Conservation (phyloP, 768 basidiomycete genomes). For the Tylopilus balloui region DNA sequence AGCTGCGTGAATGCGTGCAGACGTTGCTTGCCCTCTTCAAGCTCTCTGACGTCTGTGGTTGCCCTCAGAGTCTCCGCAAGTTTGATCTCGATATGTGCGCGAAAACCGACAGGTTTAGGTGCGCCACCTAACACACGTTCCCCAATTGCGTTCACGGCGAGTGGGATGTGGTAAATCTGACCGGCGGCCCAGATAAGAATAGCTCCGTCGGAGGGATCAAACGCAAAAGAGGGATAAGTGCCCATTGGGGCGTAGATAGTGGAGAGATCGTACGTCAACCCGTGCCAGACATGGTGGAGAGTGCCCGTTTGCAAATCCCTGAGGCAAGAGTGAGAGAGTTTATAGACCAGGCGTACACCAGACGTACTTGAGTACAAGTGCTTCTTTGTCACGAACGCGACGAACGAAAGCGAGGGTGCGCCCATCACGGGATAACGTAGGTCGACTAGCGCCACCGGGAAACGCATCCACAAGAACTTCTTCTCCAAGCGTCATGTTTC, state of each 20-base stretch:
- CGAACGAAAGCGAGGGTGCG: slow-evolving; percentile 72
- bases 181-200: slow-evolving; percentile 74
- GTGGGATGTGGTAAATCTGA: slow-evolving; percentile 59
- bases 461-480: slow-evolving; percentile 49
- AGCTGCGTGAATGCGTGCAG: slow-evolving; percentile 62
- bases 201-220: slow-evolving; percentile 31
- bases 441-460: slow-evolving; percentile 72
- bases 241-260: slow-evolving; percentile 70
- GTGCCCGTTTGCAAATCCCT: slow-evolving; percentile 69
- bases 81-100: slow-evolving; percentile 57
- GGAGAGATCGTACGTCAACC: slow-evolving; percentile 63
- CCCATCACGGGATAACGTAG: slow-evolving; percentile 64
- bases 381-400: slow-evolving; percentile 68
- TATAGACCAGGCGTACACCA: not conserved
- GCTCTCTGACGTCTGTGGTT: slow-evolving; percentile 45
- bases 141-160: slow-evolving; percentile 35
- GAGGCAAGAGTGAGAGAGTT: slow-evolving; percentile 4
- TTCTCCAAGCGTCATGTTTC: slow-evolving; percentile 57
- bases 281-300: slow-evolving; percentile 61
- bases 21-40: slow-evolving; percentile 54
- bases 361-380: slow-evolving; percentile 63
- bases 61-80: slow-evolving; percentile 56
- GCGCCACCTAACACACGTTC: slow-evolving; percentile 42
- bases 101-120: slow-evolving; percentile 53
- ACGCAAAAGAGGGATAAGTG: slow-evolving; percentile 73